Evolutionary conservation across 208 protist species (phyloP).

Genomic region (Trypanosoma congolense): DNA sequence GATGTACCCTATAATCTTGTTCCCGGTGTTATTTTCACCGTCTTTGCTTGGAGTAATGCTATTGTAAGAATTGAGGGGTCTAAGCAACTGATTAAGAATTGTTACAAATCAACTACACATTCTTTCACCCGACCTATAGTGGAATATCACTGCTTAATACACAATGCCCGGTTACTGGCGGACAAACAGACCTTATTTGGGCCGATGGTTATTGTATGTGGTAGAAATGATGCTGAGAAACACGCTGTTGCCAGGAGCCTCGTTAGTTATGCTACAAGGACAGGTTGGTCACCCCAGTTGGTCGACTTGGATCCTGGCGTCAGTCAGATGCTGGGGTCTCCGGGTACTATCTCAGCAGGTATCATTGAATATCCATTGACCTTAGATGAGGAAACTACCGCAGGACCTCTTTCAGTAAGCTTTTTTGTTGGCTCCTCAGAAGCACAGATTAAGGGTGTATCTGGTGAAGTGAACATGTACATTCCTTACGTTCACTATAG

Average conservation of each 20-base stretch:
- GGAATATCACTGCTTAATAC: slow-evolving; percentile 77
- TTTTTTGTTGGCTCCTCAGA: slow-evolving; percentile 79
- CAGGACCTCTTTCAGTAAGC: slow-evolving; percentile 44
- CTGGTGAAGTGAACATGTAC: slow-evolving; percentile 40
- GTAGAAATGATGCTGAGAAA: slow-evolving; percentile 43
- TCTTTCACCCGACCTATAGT: slow-evolving; percentile 61
- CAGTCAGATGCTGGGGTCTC: slow-evolving; percentile 47
- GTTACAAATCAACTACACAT: slow-evolving; percentile 39
- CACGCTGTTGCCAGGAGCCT: slow-evolving; percentile 43
- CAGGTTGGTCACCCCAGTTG: slow-evolving; percentile 67
- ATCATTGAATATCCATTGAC: slow-evolving; percentile 71
- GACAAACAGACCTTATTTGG: slow-evolving; percentile 37
- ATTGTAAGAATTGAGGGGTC: slow-evolving; percentile 61
- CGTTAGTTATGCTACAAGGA: slow-evolving; percentile 70
- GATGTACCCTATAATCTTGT: slow-evolving; percentile 70
- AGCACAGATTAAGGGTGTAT: slow-evolving; percentile 29
- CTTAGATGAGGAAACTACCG: slow-evolving; percentile 53
- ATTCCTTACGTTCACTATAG: slow-evolving; percentile 61
- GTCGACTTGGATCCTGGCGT: slow-evolving; percentile 69
- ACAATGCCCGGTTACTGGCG: slow-evolving; percentile 38
- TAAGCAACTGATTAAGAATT: slow-evolving; percentile 45
- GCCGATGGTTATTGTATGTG: slow-evolving; percentile 71
- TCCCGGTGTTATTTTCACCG: slow-evolving; percentile 35
- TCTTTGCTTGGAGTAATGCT: slow-evolving; percentile 65
- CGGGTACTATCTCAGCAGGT: slow-evolving; percentile 55